These are phyloP conservation scores for Cyathus striatus DNA, from an alignment of 768 basidiomycete genomes.

Conservation along the genomic window DNA sequence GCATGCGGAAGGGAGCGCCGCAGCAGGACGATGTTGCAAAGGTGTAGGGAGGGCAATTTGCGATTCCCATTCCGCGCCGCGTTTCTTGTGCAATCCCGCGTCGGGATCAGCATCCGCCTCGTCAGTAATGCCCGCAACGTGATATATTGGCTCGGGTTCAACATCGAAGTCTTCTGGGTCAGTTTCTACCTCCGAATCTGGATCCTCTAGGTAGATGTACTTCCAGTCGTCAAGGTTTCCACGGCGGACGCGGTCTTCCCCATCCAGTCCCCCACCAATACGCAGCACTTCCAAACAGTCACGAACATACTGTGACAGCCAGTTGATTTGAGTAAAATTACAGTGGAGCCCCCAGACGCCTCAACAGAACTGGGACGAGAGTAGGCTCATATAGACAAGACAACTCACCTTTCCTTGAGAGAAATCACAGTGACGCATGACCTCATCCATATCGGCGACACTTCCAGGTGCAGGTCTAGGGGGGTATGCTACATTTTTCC, in stretches of 20 bases:
- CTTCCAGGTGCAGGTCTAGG: constrained; percentile 79
- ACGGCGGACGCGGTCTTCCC: constrained; percentile 64
- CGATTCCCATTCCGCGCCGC: constrained; percentile 53
- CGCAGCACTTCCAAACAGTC: constrained; percentile 91
- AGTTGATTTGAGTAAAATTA: too few species aligned
- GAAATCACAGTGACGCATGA: constrained; percentile 87
- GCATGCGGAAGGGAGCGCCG: constrained; percentile 47
- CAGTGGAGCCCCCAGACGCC: not conserved
- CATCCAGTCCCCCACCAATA: constrained; percentile 80
- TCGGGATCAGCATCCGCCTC: constrained; percentile 33
- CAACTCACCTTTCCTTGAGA: constrained; percentile 59
- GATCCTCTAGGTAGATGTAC: constrained; percentile 70
- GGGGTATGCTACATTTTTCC: constrained; percentile 70
- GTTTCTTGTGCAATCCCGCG: constrained; percentile 53
- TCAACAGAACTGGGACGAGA: not conserved
- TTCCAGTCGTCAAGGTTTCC: constrained; percentile 73
- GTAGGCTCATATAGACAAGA: not conserved
- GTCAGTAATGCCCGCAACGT: constrained; percentile 15
- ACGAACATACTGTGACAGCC: constrained; percentile 70
- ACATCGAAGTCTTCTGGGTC: constrained; percentile 8
- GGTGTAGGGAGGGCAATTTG: constrained; percentile 43
- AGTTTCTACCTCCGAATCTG: constrained; percentile 22
- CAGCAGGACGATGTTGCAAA: constrained; percentile 37
- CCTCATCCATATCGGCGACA: constrained; percentile 82
- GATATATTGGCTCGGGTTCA: constrained; percentile 4